Percentiles rank a stretch among this genome's conserved stretches.
Evolutionary conservation across 2,329 filamentous ascomycete species (phyloP).

Genomic region (Lachnellula subtilissima): DNA sequence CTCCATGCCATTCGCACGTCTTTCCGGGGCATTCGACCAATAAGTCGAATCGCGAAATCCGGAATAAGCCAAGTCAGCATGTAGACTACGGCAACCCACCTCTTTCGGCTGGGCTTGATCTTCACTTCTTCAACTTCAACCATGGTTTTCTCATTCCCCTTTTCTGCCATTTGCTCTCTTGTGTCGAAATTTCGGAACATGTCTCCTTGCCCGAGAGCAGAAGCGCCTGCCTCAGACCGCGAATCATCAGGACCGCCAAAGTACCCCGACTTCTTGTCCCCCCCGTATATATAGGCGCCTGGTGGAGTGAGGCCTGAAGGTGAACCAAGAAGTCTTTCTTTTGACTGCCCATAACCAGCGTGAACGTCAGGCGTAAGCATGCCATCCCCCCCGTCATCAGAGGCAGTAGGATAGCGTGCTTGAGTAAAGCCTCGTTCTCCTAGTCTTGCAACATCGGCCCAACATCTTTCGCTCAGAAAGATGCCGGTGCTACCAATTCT

Average conservation of each 20-base stretch:
- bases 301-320: conserved; percentile 47
- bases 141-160: conserved; percentile 85
- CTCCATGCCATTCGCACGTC: conserved; percentile 95
- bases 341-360: conserved; percentile 53
- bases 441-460: conserved; percentile 82
- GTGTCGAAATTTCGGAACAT: conserved; percentile 99
- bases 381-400: conserved; percentile 59
- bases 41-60: conserved; percentile 69
- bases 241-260: conserved; percentile 73
- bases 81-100: conserved; percentile 85
- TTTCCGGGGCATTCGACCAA: conserved; percentile 85
- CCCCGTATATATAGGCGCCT: conserved; percentile 58
- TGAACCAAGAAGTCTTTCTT: conserved; percentile 52
- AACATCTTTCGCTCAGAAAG: conserved; percentile 92
- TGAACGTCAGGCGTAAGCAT: conserved; percentile 51
- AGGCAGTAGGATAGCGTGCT: conserved; percentile 48
- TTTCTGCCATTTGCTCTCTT: conserved; percentile 88
- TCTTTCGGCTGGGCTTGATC: conserved; percentile 74
- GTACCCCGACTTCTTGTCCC: conserved; percentile 76
- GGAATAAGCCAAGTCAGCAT: conserved; percentile 82
- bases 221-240: conserved; percentile 85
- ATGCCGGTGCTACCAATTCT: conserved; percentile 87
- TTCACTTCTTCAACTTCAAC: conserved; percentile 83
- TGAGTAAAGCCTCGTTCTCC: conserved; percentile 55
- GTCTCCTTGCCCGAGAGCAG: conserved; percentile 86